Evolutionary conservation across 2,329 filamentous ascomycete species (phyloP).

Genomic region (Furcasterigmium sp.): DNA sequence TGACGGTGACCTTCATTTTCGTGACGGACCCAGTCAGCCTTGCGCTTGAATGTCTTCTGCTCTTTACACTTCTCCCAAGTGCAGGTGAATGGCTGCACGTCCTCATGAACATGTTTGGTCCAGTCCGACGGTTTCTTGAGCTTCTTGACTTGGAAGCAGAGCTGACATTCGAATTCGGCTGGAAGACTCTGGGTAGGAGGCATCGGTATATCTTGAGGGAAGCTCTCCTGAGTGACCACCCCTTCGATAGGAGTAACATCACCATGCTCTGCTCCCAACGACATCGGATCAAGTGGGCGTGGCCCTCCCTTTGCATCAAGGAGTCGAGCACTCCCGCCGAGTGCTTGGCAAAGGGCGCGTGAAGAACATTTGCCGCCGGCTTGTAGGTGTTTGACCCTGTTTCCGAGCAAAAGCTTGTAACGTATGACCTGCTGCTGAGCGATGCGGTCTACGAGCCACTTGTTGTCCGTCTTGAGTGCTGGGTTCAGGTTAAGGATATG

Average conservation of each 20-base stretch:
- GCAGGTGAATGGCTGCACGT: constrained; percentile 89
- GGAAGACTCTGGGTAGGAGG: constrained; percentile 74
- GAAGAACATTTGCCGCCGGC: constrained; percentile 58
- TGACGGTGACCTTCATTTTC: constrained; percentile 90
- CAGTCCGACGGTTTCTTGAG: constrained; percentile 91
- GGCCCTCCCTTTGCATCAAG: constrained; percentile 56
- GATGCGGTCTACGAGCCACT: constrained; percentile 71
- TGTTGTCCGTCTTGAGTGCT: constrained; percentile 48
- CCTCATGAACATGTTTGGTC: constrained; percentile 95
- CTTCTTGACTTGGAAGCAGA: constrained; percentile 81
- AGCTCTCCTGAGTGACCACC: constrained; percentile 65
- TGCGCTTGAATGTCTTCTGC: constrained; percentile 88
- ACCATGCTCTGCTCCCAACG: constrained; percentile 47
- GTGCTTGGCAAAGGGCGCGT: constrained; percentile 56
- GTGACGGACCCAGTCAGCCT: constrained; percentile 92
- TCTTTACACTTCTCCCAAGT: constrained; percentile 81
- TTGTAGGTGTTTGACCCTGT: constrained; percentile 64
- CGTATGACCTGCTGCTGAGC: constrained; percentile 74
- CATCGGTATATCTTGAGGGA: constrained; percentile 75
- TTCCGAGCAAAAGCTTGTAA: constrained; percentile 70
- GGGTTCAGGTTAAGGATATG: constrained; percentile 73
- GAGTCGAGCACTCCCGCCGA: constrained; percentile 60
- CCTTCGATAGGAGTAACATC: constrained; percentile 66
- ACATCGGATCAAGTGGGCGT: constrained; percentile 52
- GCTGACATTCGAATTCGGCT: constrained; percentile 82